phyloP scores from a whole-genome alignment of 2,329 filamentous ascomycete species.

The Dothideomycetidae sp. region DNA sequence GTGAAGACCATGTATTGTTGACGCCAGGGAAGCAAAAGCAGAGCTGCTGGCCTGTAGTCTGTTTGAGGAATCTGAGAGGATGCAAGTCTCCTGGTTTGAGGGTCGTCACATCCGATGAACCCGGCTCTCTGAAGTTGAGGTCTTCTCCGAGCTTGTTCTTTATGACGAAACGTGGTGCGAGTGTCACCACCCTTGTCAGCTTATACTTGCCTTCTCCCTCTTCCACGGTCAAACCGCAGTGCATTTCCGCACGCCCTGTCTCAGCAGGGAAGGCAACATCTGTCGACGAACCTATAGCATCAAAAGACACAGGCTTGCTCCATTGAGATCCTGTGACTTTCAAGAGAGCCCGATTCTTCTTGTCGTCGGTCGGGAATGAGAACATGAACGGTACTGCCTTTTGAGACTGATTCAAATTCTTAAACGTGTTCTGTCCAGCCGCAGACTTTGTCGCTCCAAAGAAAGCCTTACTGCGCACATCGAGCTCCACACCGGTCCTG shows the following conservation, averaged over 20 bases:
- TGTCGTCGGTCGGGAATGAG: conserved; percentile 76
- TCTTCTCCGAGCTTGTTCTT: conserved; percentile 87
- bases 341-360: conserved; percentile 75
- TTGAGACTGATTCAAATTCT: conserved; percentile 42
- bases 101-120: conserved; percentile 71
- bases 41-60: conserved; percentile 70
- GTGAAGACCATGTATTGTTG: conserved; percentile 94
- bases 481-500: conserved; percentile 80
- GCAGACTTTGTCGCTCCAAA: conserved; percentile 69
- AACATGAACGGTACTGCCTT: conserved; percentile 91
- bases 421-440: conserved; percentile 61
- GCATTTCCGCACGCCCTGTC: conserved; percentile 63
- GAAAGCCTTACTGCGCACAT: conserved; percentile 78
- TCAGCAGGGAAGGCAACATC: conserved; percentile 71
- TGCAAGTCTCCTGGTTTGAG: conserved; percentile 66
- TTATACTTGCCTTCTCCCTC: conserved; percentile 96
- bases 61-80: conserved; percentile 79
- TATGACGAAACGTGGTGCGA: conserved; percentile 82
- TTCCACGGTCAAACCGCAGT: conserved; percentile 75
- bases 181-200: conserved; percentile 85
- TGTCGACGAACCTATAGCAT: conserved; percentile 85
- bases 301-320: conserved; percentile 97
- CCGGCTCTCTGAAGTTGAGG: conserved; percentile 79
- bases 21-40: conserved; percentile 86
- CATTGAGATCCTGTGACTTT: conserved; percentile 82